phyloP scores from a whole-genome alignment of 768 basidiomycete species.

The Lentinus brumalis region DNA sequence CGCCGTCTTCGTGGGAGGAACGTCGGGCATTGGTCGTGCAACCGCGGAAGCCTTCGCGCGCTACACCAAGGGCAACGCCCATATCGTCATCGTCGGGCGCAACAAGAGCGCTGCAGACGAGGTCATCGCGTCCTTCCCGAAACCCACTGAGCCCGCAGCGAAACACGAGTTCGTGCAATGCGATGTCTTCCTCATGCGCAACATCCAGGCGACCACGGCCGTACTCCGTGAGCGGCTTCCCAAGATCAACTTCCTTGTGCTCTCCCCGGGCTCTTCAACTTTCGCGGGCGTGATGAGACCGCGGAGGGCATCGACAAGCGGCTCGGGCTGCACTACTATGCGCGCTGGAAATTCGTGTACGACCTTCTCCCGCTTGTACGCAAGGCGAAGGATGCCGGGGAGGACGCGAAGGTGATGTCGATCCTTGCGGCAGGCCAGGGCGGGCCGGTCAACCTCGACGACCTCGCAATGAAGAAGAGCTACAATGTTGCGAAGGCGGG shows the following conservation, averaged over 20 bases:
- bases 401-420: slow-evolving; percentile 52
- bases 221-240: slow-evolving; percentile 36
- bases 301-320: slow-evolving; percentile 47
- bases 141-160: slow-evolving; percentile 25
- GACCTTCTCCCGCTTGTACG: slow-evolving; percentile 47
- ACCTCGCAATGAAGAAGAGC: slow-evolving; percentile 52
- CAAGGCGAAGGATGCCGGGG: slow-evolving; percentile 46
- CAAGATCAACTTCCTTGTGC: slow-evolving; percentile 56
- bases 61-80: slow-evolving; percentile 48
- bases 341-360: slow-evolving; percentile 51
- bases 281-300: slow-evolving; percentile 43
- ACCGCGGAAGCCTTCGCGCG: slow-evolving; percentile 48
- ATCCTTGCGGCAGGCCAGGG: slow-evolving; percentile 42
- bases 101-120: slow-evolving; percentile 49
- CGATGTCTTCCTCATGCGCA: slow-evolving; percentile 53
- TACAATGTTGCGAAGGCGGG: slow-evolving; percentile 40
- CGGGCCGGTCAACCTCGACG: slow-evolving; percentile 44
- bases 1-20: slow-evolving; percentile 38
- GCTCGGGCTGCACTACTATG: slow-evolving; percentile 52
- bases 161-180: slow-evolving; percentile 51
- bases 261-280: slow-evolving; percentile 46
- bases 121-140: slow-evolving; percentile 47
- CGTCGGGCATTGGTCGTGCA: slow-evolving; percentile 41
- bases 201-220: slow-evolving; percentile 41
- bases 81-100: slow-evolving; percentile 55